Conservation (phyloP, 495 filamentous ascomycete species). For the Hypoxylon intermedium region DNA sequence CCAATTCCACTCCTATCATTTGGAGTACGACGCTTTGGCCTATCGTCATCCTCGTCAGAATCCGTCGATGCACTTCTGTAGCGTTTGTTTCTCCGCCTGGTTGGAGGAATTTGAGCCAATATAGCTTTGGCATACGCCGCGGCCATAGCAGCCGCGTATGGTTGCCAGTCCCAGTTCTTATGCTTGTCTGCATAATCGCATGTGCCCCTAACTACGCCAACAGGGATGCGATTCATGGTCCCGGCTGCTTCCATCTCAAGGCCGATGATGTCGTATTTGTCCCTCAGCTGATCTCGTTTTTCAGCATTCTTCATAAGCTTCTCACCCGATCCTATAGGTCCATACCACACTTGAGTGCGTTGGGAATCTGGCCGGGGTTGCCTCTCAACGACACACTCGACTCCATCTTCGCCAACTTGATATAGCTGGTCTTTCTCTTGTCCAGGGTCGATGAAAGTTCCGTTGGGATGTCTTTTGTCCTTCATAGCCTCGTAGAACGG, state of each 20-base stretch:
- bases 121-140: conserved; percentile 51
- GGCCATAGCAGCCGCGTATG: conserved; percentile 48
- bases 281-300: conserved; percentile 36
- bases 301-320: conserved; percentile 39
- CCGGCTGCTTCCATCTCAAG: conserved; percentile 43
- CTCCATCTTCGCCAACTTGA: conserved; percentile 13
- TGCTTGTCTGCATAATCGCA: conserved; percentile 51
- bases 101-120: conserved; percentile 18
- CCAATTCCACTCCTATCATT: background rate
- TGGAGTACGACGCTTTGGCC: background rate
- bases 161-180: conserved; percentile 51
- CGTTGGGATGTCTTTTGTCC: conserved; percentile 19
- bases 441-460: conserved; percentile 38
- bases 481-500: conserved; percentile 36
- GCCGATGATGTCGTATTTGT: conserved; percentile 36
- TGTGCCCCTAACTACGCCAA: conserved; percentile 48
- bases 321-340: conserved; percentile 43
- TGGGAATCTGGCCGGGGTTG: conserved; percentile 15
- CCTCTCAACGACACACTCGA: conserved; percentile 12
- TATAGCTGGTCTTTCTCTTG: conserved; percentile 35
- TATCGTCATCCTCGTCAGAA: background rate
- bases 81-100: background rate
- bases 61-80: background rate
- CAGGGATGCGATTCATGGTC: conserved; percentile 41
- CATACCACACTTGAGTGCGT: conserved; percentile 42